phyloP scores from a whole-genome alignment of 306 rosid genomes.

The Pyrus communis region DNA sequence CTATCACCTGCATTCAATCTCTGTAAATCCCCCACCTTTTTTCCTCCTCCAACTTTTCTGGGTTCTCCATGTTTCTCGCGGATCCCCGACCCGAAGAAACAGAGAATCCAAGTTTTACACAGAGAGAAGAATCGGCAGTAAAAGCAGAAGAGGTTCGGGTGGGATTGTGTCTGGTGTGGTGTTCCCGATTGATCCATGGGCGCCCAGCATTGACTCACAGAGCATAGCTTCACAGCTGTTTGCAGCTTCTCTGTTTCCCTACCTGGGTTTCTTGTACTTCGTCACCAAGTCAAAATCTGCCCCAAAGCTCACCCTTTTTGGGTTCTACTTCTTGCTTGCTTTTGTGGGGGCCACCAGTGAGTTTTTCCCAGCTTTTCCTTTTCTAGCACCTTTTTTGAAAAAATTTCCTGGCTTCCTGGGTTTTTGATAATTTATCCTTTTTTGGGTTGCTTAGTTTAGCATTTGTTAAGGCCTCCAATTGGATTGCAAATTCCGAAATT shows the following conservation, averaged over 20 bases:
- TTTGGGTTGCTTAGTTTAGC: not conserved
- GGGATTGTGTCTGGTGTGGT: slow-evolving; percentile 39
- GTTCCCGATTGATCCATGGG: slow-evolving; percentile 85
- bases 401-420: not conserved
- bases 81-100: slow-evolving; percentile 3
- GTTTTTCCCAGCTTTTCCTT: slow-evolving; percentile 22
- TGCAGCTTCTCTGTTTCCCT: slow-evolving; percentile 76
- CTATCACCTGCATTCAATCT: slow-evolving; percentile 11
- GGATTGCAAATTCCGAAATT: not conserved
- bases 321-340: slow-evolving; percentile 83
- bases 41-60: slow-evolving; percentile 23
- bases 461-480: not conserved
- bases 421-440: not conserved
- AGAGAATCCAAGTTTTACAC: slow-evolving; percentile 2
- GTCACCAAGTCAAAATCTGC: slow-evolving; percentile 81
- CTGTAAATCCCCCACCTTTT: slow-evolving; percentile 22
- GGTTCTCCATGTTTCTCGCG: slow-evolving; percentile 9
- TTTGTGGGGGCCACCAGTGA: slow-evolving; percentile 91
- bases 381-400: not conserved
- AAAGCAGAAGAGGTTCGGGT: slow-evolving; percentile 15
- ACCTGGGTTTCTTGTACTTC: slow-evolving; percentile 81
- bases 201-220: slow-evolving; percentile 71
- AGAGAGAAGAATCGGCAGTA: slow-evolving; percentile 4
- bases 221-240: slow-evolving; percentile 86
- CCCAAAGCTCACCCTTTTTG: slow-evolving; percentile 86